Evolutionary conservation across 306 rosid genomes (phyloP).

Genomic region (Arachis stenosperma): DNA sequence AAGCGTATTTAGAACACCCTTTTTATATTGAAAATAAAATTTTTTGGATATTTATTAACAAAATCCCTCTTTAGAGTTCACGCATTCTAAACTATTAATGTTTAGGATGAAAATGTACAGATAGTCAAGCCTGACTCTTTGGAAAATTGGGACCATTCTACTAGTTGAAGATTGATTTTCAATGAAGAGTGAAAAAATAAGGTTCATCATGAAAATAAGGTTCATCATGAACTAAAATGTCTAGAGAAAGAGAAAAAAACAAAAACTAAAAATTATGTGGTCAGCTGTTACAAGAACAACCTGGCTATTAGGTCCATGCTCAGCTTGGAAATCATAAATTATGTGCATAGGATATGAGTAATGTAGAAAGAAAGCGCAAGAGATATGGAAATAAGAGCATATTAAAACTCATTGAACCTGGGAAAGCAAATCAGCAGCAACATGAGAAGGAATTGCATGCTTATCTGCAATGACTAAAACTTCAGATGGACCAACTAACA

Average conservation of each 20-base stretch:
- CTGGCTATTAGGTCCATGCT: constrained; percentile 99
- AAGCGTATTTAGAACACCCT: too few relatives aligned
- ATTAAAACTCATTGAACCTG: constrained; percentile 50
- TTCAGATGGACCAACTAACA: too few relatives aligned
- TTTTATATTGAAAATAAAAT: too few relatives aligned
- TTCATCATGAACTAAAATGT: background rate
- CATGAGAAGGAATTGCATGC: too few relatives aligned
- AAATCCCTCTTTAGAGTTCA: too few relatives aligned
- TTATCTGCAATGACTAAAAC: too few relatives aligned
- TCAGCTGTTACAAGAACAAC: constrained; percentile 95
- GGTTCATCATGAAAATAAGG: background rate
- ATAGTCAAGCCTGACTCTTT: background rate
- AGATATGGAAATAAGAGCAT: background rate
- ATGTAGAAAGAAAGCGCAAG: constrained; percentile 21
- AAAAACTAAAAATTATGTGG: constrained; percentile 31
- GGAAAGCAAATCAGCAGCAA: too few relatives aligned
- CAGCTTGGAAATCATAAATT: constrained; percentile 71
- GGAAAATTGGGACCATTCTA: background rate
- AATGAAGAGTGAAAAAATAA: background rate
- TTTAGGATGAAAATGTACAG: background rate
- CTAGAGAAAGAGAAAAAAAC: too few relatives aligned
- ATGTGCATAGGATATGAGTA: constrained; percentile 29
- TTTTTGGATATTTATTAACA: too few relatives aligned
- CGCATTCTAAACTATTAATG: background rate
- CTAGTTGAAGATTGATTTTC: background rate